Percentiles rank a stretch among this genome's conserved stretches.
These are phyloP conservation scores for Rhododendron williamsianum DNA, from an alignment of 148 eudicot species.

Conservation along the genomic window DNA sequence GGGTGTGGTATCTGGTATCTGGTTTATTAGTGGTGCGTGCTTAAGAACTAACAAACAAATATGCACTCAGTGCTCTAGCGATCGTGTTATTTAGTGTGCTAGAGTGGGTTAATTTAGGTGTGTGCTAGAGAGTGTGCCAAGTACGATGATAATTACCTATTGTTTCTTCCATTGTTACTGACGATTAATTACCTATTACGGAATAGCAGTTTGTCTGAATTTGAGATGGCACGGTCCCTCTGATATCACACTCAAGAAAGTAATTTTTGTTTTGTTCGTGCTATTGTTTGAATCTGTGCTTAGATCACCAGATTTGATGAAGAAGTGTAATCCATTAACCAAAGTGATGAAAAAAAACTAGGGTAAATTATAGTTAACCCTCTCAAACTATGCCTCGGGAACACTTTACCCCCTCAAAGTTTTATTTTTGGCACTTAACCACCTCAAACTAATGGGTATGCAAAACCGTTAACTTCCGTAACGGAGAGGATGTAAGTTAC, in stretches of 20 bases:
- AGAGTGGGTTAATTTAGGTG: not conserved
- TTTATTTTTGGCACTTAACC: too few species aligned
- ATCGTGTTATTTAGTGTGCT: not conserved
- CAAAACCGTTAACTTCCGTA: too few species aligned
- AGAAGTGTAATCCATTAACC: not conserved
- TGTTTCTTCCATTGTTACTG: not conserved
- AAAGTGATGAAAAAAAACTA: not conserved
- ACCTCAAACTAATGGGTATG: too few species aligned
- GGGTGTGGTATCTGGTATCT: not conserved
- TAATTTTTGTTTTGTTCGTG: not conserved
- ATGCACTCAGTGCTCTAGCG: too few species aligned
- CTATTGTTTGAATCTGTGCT: not conserved
- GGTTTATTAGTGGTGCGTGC: not conserved
- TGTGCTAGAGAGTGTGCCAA: not conserved
- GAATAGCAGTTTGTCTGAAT: not conserved
- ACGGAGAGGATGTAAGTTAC: too few species aligned
- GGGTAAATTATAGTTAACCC: too few species aligned
- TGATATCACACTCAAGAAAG: not conserved
- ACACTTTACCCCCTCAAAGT: too few species aligned
- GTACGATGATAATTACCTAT: not conserved
- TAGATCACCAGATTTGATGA: not conserved
- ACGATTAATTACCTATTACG: not conserved
- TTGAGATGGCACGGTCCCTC: not conserved
- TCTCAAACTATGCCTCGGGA: too few species aligned
- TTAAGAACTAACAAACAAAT: not conserved